phyloP scores from a whole-genome alignment of 257 asterid genomes.

The Mitragyna speciosa region DNA sequence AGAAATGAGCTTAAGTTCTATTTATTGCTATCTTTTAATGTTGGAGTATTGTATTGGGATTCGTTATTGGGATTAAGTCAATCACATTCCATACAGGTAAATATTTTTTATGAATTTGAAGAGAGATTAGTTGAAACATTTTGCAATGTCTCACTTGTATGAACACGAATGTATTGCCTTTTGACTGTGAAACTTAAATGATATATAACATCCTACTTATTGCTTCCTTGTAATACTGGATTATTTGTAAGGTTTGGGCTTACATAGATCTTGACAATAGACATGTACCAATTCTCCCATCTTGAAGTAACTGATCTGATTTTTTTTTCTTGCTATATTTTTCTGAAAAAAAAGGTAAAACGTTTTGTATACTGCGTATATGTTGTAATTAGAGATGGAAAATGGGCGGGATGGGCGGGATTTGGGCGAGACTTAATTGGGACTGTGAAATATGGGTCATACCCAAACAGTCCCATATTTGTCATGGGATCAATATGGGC shows the following conservation, averaged over 20 bases:
- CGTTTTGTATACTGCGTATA: too few species aligned
- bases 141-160: background rate
- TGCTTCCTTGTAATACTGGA: background rate
- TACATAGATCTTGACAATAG: background rate
- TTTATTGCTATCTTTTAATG: background rate
- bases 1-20: background rate
- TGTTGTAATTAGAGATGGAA: too few species aligned
- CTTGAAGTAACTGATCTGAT: constrained; percentile 6
- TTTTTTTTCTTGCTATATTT: background rate
- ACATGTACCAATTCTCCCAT: background rate
- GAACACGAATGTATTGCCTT: background rate
- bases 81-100: constrained; percentile 97
- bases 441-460: too few species aligned
- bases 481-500: too few species aligned
- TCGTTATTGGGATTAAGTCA: too few species aligned
- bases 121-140: background rate
- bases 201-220: background rate
- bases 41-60: background rate
- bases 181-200: background rate
- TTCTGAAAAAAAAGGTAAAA: too few species aligned
- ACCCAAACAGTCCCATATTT: too few species aligned
- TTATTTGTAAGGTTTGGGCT: background rate
- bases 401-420: too few species aligned
- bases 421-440: too few species aligned
- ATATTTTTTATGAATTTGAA: constrained; percentile 16